A percentile compares a stretch with the other conserved stretches of the same genome.
Conservation (phyloP, 495 filamentous ascomycete genomes). For the Emericellopsis terricola region DNA sequence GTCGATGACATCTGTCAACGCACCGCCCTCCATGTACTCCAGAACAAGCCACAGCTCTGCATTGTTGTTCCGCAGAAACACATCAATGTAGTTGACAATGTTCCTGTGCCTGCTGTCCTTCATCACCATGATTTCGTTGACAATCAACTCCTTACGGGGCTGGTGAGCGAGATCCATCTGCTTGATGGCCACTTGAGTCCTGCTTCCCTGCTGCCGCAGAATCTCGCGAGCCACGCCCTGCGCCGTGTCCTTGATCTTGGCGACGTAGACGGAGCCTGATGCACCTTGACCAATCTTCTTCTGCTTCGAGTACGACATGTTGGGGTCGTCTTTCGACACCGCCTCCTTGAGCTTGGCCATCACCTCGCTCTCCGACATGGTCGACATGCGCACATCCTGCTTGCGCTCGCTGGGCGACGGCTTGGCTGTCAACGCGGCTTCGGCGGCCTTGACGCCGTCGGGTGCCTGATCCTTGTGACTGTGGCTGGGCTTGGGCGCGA, state of each 20-base stretch:
- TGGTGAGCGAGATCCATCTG: constrained; percentile 98
- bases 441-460: constrained; percentile 61
- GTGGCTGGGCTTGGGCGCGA: constrained; percentile 56
- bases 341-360: constrained; percentile 89
- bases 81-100: constrained; percentile 97
- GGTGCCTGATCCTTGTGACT: constrained; percentile 14
- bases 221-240: constrained; percentile 48
- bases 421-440: constrained; percentile 64
- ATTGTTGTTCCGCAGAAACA: constrained; percentile 83
- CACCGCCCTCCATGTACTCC: constrained; percentile 99
- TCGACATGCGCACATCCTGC: constrained; percentile 88
- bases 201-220: constrained; percentile 46
- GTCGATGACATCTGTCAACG: constrained; percentile 94
- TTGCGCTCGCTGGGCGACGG: constrained; percentile 44
- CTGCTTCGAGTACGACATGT: constrained; percentile 87
- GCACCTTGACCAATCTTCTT: constrained; percentile 99
- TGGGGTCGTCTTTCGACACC: constrained; percentile 82
- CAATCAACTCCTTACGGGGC: constrained; percentile 93
- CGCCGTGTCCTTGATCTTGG: constrained; percentile 67
- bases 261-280: constrained; percentile 94
- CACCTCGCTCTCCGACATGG: constrained; percentile 89
- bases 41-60: constrained; percentile 96
- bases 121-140: constrained; percentile 99
- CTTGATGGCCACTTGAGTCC: constrained; percentile 87
- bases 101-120: constrained; percentile 95